These are phyloP conservation scores for Clarireedia monteithiana DNA, from an alignment of 2,329 filamentous ascomycete genomes.

Conservation along the genomic window DNA sequence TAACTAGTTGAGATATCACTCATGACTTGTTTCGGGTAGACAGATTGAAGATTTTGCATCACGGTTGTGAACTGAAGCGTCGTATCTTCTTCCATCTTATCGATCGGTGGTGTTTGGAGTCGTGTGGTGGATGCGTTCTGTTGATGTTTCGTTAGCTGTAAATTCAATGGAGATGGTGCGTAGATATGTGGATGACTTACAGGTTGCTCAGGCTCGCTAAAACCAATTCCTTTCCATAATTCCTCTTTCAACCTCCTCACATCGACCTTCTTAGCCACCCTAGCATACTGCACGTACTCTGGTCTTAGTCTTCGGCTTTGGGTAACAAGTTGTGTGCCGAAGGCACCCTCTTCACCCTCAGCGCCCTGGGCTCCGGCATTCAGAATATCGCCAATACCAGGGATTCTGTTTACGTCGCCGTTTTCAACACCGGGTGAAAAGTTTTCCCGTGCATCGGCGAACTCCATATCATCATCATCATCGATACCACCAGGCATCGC, in stretches of 20 bases:
- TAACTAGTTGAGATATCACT: constrained; percentile 88
- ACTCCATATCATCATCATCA: constrained; percentile 62
- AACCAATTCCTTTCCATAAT: constrained; percentile 58
- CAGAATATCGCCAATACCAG: constrained; percentile 43
- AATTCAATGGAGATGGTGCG: neutral
- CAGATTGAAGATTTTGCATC: constrained; percentile 79
- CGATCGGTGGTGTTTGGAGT: constrained; percentile 31
- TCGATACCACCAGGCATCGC: constrained; percentile 54
- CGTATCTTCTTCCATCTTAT: constrained; percentile 33
- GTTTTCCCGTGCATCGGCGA: constrained; percentile 73
- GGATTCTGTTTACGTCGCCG: constrained; percentile 37
- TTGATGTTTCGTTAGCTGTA: neutral
- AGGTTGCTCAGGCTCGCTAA: constrained; percentile 40
- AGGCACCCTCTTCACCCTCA: constrained; percentile 34
- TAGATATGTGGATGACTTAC: constrained; percentile 32
- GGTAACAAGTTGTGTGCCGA: constrained; percentile 61
- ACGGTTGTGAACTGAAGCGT: constrained; percentile 79
- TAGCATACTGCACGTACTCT: constrained; percentile 63
- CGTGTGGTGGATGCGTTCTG: constrained; percentile 1
- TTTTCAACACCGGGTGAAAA: constrained; percentile 57
- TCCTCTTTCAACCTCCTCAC: constrained; percentile 62
- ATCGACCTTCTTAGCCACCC: constrained; percentile 65
- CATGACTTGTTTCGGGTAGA: constrained; percentile 81
- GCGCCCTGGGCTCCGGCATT: constrained; percentile 39
- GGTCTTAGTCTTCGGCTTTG: constrained; percentile 54